These are phyloP conservation scores for Cicer pinnatifidum DNA, from an alignment of 306 rosid species.

Conservation along the genomic window DNA sequence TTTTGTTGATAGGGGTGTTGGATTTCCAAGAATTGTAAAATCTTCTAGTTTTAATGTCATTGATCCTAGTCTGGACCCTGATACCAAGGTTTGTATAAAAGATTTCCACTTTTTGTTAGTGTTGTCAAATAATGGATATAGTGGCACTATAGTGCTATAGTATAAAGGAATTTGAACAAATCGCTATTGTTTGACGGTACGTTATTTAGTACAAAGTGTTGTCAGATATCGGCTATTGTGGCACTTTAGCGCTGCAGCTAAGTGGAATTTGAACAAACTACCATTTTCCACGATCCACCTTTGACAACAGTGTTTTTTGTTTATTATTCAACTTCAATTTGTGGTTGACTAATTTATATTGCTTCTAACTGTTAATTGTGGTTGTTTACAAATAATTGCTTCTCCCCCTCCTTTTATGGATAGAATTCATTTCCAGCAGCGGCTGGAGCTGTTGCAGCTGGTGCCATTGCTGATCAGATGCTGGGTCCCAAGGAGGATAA, in stretches of 20 bases:
- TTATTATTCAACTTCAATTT: constrained; percentile 24
- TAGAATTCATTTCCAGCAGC: constrained; percentile 98
- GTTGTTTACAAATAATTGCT: constrained; percentile 38
- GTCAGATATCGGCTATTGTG: too few relatives aligned
- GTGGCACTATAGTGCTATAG: too few relatives aligned
- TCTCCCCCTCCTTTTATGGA: constrained; percentile 35
- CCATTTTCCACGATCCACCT: too few relatives aligned
- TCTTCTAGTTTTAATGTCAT: constrained; percentile 61
- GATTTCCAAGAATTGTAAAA: constrained; percentile 74
- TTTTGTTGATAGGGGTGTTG: constrained; percentile 94
- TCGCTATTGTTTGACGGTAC: too few relatives aligned
- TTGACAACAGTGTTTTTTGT: neutral
- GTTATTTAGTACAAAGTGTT: too few relatives aligned
- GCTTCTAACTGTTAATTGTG: constrained; percentile 29
- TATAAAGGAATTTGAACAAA: too few relatives aligned
- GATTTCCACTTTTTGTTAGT: constrained; percentile 1
- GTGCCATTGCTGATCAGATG: constrained; percentile 98
- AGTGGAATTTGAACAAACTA: too few relatives aligned
- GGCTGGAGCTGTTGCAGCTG: constrained; percentile 99
- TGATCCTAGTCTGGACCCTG: constrained; percentile 57
- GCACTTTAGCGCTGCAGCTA: too few relatives aligned
- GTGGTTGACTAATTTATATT: constrained; percentile 24
- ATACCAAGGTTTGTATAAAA: constrained; percentile 65
- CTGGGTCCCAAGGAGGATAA: constrained; percentile 95
- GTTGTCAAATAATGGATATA: too few relatives aligned